These are phyloP conservation scores for Fraxinus nigra DNA, from an alignment of 305 asterid species.

Conservation along the genomic window DNA sequence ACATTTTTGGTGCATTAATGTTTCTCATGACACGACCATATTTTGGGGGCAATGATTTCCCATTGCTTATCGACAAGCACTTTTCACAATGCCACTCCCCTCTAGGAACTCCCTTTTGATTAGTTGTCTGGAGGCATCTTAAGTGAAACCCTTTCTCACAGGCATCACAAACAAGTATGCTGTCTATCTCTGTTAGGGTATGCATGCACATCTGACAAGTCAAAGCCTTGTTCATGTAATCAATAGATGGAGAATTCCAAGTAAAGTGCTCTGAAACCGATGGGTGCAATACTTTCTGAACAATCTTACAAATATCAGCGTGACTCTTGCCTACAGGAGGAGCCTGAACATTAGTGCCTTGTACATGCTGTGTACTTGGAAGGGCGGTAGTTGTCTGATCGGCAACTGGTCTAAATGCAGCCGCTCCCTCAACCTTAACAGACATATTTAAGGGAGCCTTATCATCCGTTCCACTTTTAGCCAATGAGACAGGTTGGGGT, in stretches of 20 bases:
- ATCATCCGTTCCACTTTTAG: constrained; percentile 47
- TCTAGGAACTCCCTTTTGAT: constrained; percentile 65
- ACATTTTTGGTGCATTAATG: constrained; percentile 44
- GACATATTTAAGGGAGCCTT: constrained; percentile 53
- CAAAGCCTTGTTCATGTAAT: constrained; percentile 80
- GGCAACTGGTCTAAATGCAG: constrained; percentile 47
- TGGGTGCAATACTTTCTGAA: constrained; percentile 71
- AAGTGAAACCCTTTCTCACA: constrained; percentile 94
- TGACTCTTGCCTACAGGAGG: constrained; percentile 50
- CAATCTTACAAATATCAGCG: constrained; percentile 72
- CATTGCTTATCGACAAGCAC: constrained; percentile 81
- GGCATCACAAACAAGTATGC: constrained; percentile 82
- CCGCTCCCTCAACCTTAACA: constrained; percentile 51
- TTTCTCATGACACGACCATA: constrained; percentile 97
- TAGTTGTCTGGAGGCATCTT: constrained; percentile 73
- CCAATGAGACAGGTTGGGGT: constrained; percentile 47
- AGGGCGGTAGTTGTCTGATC: constrained; percentile 46
- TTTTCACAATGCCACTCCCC: constrained; percentile 97
- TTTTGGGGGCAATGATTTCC: constrained; percentile 94
- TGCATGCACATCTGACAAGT: constrained; percentile 76
- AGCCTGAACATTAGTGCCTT: constrained; percentile 46
- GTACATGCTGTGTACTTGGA: constrained; percentile 23
- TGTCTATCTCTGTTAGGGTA: constrained; percentile 61
- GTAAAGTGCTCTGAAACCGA: constrained; percentile 47
- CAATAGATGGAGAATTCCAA: constrained; percentile 90